Conservation (phyloP, 176 grass and related monocot species). For the Lolium perenne region DNA sequence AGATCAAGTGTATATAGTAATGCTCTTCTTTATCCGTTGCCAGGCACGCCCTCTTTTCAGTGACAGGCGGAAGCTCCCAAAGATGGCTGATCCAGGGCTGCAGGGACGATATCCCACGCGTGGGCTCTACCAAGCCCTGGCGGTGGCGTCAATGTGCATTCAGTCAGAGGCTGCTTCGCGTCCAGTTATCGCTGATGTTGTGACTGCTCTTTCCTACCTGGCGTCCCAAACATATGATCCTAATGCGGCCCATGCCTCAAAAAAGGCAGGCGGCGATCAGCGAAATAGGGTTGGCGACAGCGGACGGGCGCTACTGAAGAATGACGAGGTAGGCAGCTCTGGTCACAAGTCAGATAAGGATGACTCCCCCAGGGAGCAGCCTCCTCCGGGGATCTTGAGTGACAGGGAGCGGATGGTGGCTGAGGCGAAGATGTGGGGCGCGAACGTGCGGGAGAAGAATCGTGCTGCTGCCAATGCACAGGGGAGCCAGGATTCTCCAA, state of each 20-base stretch:
- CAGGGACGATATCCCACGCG: conserved; percentile 72
- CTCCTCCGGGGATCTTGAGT: conserved; percentile 28
- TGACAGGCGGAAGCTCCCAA: conserved; percentile 75
- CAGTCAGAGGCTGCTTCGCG: conserved; percentile 76
- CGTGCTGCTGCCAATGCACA: conserved; percentile 40
- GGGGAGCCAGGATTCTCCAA: conserved; percentile 50
- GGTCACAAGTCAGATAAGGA: conserved; percentile 49
- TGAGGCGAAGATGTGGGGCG: conserved; percentile 93
- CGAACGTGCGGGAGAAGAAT: conserved; percentile 86
- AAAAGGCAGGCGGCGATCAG: conserved; percentile 42
- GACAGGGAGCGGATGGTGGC: conserved; percentile 90
- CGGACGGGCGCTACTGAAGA: conserved; percentile 41
- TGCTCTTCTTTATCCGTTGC: neutral
- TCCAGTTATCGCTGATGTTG: conserved; percentile 75
- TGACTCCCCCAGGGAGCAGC: conserved; percentile 53
- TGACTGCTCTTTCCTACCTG: conserved; percentile 84
- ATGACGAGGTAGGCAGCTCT: conserved; percentile 34
- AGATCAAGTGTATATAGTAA: conserved; percentile 9
- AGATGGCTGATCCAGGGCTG: conserved; percentile 77
- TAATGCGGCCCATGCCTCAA: conserved; percentile 29
- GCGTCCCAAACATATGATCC: conserved; percentile 67
- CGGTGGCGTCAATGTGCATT: conserved; percentile 94
- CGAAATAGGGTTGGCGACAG: conserved; percentile 38
- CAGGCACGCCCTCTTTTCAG: conserved; percentile 86
- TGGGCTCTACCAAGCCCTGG: conserved; percentile 78